Evolutionary conservation across 768 basidiomycete species (phyloP), one percentile per base, ranked within the genome.

Genomic region (Paxillus rubicundulus): DNA sequence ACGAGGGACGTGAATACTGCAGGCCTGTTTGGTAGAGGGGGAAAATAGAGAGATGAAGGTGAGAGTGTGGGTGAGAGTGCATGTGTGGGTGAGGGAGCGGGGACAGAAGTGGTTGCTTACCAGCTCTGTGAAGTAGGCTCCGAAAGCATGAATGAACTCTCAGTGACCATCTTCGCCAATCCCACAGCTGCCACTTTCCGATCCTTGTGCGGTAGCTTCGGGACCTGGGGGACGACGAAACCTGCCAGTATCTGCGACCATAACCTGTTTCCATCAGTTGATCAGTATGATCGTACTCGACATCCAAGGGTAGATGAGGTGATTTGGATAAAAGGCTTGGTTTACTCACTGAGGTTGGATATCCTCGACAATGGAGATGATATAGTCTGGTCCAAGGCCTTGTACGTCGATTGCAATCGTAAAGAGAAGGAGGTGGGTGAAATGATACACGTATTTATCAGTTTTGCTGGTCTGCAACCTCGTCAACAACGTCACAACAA

Each of bases 381-480:
- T 66, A 58, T 81, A 87, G 63, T 97, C 90, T 0, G 94, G 89
- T 0, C 81, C 81, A 21, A 95, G 72, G 5, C 85, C 87, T 2
- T 83, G 80, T 21, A 83, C 81, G 50, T 88, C 77, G 59, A 96
- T 67, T 13, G 93, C 92, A 71, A 89, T 81, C 18, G 79, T 74
- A 69, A 84, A 89, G 28, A 87, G 71, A 56, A 95, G 65, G 71
- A 96, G 96, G 61, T 82, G 77, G 5, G 89, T 79, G 65, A 98
- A 88, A 45, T 84, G 77, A 67, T 92, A 89, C 8, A 85, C 83
- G 67, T 86, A 98, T 67, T 85, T 88, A 58, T 94, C 87, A 17
- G 94, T 96, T 70, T 93, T 93, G 72, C 81, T 90, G 18, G 82
- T 79, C 60, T 95, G 93, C 75, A 98, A 78, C 43, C 95, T 80